Evolutionary conservation across 257 asterid genomes (phyloP), one percentile per base, ranked within the genome.

Genomic region (Solanum tarapatanum): DNA sequence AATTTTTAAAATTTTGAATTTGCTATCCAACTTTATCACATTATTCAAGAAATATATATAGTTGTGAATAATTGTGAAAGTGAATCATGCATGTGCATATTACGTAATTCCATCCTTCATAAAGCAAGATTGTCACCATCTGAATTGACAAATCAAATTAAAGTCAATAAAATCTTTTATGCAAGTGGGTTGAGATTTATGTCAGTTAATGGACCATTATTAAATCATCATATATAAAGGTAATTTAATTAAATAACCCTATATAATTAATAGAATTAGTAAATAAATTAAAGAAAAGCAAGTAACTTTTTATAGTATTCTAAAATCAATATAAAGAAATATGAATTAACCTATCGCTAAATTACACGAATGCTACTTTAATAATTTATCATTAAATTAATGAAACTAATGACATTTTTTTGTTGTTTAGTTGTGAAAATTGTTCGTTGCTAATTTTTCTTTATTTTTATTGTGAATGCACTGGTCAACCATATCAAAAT

Each of bases 21-120:
- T 83, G 48, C 35, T 73, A 62, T 72, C 37, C 68, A 83, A 83
- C 87, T 72, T 74, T 72, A 35, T 83, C 88, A 60, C 83, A 89
- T 33, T 87, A 45, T 41, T 72, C 70, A 68, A 87, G 66, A 30
- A 62, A 82, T 2, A 48, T 45, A 14, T 13, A 48, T 64, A 79
- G 30, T 26, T 28, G 11, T 79, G 26, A 43, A 43, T 35, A 43
- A 43, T 48, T 58, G 24, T 83, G 87, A 87, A 87, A 76, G 64
- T 35, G 77, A 84, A 91, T 84, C 14, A 64, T 80, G 85, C 68
- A 80, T 45, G 85, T 80, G 64, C 48, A 73, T 73, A 41, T 45
- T 80, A 45, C 39, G 68, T 28, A 39, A 70, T 45, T 80, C 68
- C 68, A 80, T 45, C 68, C 28, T 80, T 80, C 7, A 51, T 1